phyloP scores from a whole-genome alignment of 768 basidiomycete species.

The Hygrophorus russula region DNA sequence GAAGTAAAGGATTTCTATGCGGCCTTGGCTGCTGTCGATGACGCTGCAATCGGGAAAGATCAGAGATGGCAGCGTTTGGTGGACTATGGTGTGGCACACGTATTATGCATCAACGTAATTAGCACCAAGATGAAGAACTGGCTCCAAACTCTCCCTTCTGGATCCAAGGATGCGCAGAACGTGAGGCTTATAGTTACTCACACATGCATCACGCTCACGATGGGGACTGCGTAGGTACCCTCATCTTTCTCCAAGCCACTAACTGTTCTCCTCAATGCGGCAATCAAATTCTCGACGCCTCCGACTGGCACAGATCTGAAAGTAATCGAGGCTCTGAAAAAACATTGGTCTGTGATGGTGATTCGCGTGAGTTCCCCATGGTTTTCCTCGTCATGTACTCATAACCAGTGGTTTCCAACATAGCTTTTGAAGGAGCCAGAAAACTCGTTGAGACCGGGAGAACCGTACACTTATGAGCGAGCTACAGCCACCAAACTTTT shows the following conservation, averaged over 20 bases:
- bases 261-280: slow-evolving; percentile 1
- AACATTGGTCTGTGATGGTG: slow-evolving; percentile 1
- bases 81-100: neutral
- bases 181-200: neutral
- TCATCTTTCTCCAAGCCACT: neutral
- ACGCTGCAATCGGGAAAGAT: slow-evolving; percentile 1
- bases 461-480: neutral
- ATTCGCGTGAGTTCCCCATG: neutral
- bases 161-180: slow-evolving; percentile 2
- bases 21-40: neutral
- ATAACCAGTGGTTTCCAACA: no score
- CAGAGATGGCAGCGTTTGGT: slow-evolving; percentile 1
- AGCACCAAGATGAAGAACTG: slow-evolving; percentile 1
- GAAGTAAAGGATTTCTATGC: neutral
- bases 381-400: neutral
- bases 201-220: neutral
- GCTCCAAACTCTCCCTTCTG: neutral
- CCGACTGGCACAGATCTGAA: slow-evolving; percentile 1
- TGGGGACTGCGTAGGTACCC: neutral
- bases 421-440: slow-evolving; percentile 2
- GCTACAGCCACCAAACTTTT: slow-evolving; percentile 1
- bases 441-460: neutral
- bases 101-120: slow-evolving; percentile 1
- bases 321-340: neutral
- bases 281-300: neutral